Base-by-base conservation (phyloP, 352 stramenopile species). In the Globisporangium ultimum region DNA sequence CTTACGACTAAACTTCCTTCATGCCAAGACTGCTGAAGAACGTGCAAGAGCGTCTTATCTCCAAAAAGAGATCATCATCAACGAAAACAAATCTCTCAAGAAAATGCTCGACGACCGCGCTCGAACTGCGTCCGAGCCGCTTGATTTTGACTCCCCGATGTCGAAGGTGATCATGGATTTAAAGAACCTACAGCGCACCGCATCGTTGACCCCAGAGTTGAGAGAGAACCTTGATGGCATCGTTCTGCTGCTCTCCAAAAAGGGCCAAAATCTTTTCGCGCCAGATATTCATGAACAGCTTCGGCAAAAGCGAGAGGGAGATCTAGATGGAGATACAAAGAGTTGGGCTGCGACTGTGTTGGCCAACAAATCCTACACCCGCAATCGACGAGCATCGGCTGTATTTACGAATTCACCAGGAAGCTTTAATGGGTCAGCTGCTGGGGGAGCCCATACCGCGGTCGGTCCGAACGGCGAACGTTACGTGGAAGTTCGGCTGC, bases 21-120 rank as follows among this genome's bases (percentile, higher is more conserved):
- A 91, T 21, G 79, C 81, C 0, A 82, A 84, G 43, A 87, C 77
- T 0, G 81, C 90, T 32, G 81, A 93, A 57, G 77, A 91, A 46
- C 71, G 77, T 12, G 84, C 78, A 6, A 71, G 76, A 14, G 80
- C 79, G 1, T 86, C 84, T 2, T 74, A 90, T 48, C 47, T 87
- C 32, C 80, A 93, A 53, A 87, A 87, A 43, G 80, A 91, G 54
- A 84, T 90, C 53, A 90, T 93, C 56, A 79, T 90, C 49, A 91
- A 90, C 45, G 84, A 93, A 56, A 93, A 91, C 68, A 89, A 88
- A 45, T 89, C 79, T 14, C 70, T 93, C 24, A 93, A 93, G 64
- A 82, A 79, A 63, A 91, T 91, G 78, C 74, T 93, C 8, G 79
- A 89, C 48, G 79, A 90, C 38, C 74, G 81, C 2, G 66, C 60